Conservation (phyloP, 2,329 filamentous ascomycete species). For the Aspergillus fijiensis region DNA sequence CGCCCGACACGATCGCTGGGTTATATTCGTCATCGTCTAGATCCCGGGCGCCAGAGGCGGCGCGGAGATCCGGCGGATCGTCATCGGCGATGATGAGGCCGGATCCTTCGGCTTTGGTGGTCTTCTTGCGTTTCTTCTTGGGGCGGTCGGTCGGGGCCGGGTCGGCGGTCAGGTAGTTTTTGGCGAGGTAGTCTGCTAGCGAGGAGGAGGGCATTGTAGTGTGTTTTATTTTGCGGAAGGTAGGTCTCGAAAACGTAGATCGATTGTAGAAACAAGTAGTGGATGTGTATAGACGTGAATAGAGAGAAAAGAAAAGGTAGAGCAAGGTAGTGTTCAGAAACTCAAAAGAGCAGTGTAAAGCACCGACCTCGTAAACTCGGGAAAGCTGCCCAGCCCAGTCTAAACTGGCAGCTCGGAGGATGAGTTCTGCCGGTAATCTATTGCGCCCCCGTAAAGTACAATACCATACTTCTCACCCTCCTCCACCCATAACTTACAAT, state of each 20-base stretch:
- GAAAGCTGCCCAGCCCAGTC: not conserved
- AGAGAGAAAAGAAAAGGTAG: not conserved
- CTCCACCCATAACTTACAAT: not conserved
- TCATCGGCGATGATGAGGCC: slow-evolving; percentile 45
- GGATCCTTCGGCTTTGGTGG: slow-evolving; percentile 47
- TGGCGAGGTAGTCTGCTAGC: slow-evolving; percentile 82
- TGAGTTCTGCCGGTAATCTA: not conserved
- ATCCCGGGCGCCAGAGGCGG: slow-evolving; percentile 18
- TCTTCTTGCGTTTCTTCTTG: slow-evolving; percentile 59
- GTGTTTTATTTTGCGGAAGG: not conserved
- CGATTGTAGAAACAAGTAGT: not conserved
- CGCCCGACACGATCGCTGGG: slow-evolving; percentile 29
- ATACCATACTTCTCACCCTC: not conserved
- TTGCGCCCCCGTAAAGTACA: not conserved
- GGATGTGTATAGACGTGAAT: not conserved
- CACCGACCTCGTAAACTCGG: not conserved
- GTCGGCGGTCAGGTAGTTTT: slow-evolving; percentile 80
- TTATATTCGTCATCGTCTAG: slow-evolving; percentile 40
- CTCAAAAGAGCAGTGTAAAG: too few relatives aligned
- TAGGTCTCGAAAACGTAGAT: not conserved
- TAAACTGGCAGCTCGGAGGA: not conserved
- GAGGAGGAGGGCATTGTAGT: slow-evolving; percentile 47
- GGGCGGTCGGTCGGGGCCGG: slow-evolving; percentile 42
- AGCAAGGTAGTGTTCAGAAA: not conserved
- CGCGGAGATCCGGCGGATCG: slow-evolving; percentile 39